Evolutionary conservation across 345 rosid species (phyloP), one percentile per base, ranked within the genome.

Genomic region (Aquilaria sinensis): DNA sequence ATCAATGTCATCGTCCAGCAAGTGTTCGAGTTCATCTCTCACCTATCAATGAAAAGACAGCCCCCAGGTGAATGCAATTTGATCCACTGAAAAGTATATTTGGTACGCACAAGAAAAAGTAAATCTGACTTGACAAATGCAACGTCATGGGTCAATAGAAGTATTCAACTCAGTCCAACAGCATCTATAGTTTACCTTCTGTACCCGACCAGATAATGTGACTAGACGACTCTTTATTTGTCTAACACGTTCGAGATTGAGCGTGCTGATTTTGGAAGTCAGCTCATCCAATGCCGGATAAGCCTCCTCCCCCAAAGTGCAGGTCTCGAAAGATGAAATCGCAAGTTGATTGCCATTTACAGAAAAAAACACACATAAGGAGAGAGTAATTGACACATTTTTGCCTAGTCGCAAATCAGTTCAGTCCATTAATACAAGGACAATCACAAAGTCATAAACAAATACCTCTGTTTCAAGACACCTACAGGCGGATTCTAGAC

Each of bases 231-330:
- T 88, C 63, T 88, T 86, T 56, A 88, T 86, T 69, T 83, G 82
- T 65, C 96, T 77, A 63, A 81, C 96, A 55, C 84, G 88, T 51
- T 86, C 92, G 47, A 86, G 85, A 65, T 82, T 86, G 29, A 84
- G 88, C 31, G 85, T 86, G 71, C 92, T 86, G 63, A 88, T 82
- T 73, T 88, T 88, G 43, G 96, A 80, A 66, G 92, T 82, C 61
- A 88, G 85, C 34, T 84, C 86, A 73, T 88, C 96, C 66, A 88
- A 60, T n/a, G 90, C 92, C 45, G 96, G 96, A 71, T 88, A 78
- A 51, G 96, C 92, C 73, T 86, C 96, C 57, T 76, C 78, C 83
- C 82, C 92, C 72, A 88, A 66, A 56, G 86, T 83, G 45, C 47
- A 41, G 6, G 89, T 83, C 92, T 88, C 62, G 55, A 8, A 68